These are phyloP conservation scores for Amylostereum areolatum DNA, from an alignment of 1,284 basidiomycete genomes.

Conservation along the genomic window DNA sequence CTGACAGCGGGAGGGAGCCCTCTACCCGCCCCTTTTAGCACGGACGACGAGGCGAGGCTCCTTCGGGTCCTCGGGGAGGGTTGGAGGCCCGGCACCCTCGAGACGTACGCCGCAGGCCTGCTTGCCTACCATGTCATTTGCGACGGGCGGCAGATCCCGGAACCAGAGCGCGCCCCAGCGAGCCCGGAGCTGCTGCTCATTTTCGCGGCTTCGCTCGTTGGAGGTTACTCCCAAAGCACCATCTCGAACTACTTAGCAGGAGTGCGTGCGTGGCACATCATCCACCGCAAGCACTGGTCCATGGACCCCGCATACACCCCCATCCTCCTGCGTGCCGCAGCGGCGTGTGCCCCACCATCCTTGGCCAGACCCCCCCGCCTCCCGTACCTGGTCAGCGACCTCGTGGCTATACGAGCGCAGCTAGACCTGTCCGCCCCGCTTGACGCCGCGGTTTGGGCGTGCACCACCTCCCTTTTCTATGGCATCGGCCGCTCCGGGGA, in stretches of 20 bases:
- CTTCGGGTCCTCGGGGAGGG: conserved; percentile 5
- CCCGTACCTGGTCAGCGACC: conserved; percentile 9
- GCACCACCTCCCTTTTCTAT: conserved; percentile 28
- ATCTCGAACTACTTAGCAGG: conserved; percentile 16
- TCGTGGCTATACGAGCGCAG: conserved; percentile 1
- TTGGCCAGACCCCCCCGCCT: conserved; percentile 4
- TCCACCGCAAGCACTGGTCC: conserved; percentile 15
- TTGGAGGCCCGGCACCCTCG: conserved; percentile 17
- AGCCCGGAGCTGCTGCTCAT: conserved; percentile 2
- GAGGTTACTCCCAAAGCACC: conserved; percentile 12
- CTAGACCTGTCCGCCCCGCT: conserved; percentile 14
- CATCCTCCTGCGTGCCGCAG: conserved; percentile 7
- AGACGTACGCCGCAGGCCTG: conserved; percentile 22
- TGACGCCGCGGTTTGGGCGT: conserved; percentile 26
- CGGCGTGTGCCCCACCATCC: conserved; percentile 1
- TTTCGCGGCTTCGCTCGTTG: conserved; percentile 13
- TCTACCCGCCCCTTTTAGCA: conserved; percentile 3
- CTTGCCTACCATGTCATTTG: conserved; percentile 26
- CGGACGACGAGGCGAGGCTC: conserved; percentile 13
- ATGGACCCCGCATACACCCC: conserved; percentile 6
- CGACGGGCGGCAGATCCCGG: conserved; percentile 16
- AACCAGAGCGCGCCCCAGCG: conserved; percentile 14
- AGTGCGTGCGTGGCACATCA: conserved; percentile 19
- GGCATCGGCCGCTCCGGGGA: conserved; percentile 24
- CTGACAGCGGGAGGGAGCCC: neutral